Evolutionary conservation across 2,329 filamentous ascomycete species (phyloP).

Genomic region (Colletotrichum paranaense): DNA sequence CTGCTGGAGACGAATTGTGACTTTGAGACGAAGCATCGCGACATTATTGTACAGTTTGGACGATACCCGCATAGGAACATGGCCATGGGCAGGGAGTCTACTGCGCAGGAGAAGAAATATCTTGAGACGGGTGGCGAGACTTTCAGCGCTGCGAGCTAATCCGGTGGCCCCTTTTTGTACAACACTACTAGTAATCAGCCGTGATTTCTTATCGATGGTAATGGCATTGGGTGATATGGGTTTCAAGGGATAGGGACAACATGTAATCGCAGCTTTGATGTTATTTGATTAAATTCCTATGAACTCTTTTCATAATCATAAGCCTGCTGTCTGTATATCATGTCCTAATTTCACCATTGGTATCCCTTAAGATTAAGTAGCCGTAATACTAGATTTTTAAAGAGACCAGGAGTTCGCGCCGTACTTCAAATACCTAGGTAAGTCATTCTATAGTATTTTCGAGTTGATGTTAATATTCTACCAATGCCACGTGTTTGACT

Average conservation of each 20-base stretch:
- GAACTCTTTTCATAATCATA: too few species aligned
- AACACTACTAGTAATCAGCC: not conserved
- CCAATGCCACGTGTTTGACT: too few species aligned
- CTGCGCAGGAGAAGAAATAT: slow-evolving; percentile 61
- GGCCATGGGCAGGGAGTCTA: slow-evolving; percentile 59
- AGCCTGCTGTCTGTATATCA: too few species aligned
- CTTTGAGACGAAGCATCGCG: slow-evolving; percentile 58
- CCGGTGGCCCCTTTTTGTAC: not conserved
- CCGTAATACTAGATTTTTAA: too few species aligned
- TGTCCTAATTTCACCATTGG: too few species aligned
- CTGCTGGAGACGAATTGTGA: slow-evolving; percentile 40
- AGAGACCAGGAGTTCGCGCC: too few species aligned
- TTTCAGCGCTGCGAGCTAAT: slow-evolving; percentile 40
- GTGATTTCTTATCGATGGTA: not conserved
- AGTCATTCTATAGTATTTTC: too few species aligned
- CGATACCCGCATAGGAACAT: slow-evolving; percentile 70
- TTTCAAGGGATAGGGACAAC: not conserved
- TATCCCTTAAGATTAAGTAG: too few species aligned
- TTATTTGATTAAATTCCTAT: too few species aligned
- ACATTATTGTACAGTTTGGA: slow-evolving; percentile 64
- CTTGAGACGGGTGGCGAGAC: slow-evolving; percentile 57
- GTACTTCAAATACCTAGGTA: too few species aligned
- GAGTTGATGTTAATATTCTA: too few species aligned
- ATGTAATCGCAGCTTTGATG: not conserved
- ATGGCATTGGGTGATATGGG: not conserved